These are phyloP conservation scores for Carex pumila DNA, from an alignment of 176 grass and related monocot genomes.

Conservation along the genomic window DNA sequence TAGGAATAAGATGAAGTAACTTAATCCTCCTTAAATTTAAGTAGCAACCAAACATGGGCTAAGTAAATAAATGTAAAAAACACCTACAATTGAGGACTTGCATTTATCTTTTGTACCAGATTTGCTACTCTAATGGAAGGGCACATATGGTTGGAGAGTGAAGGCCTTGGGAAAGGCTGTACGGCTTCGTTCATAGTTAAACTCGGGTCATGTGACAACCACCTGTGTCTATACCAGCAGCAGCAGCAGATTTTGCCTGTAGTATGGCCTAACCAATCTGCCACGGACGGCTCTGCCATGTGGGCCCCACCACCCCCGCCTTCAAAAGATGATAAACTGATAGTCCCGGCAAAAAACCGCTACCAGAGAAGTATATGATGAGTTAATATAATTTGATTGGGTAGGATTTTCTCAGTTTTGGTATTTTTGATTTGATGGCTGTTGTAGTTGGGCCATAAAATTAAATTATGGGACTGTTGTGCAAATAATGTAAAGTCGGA, in stretches of 20 bases:
- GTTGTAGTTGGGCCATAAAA: conserved; percentile 13
- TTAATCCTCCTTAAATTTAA: too few relatives aligned
- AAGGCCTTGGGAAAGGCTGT: conserved; percentile 87
- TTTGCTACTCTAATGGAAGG: conserved; percentile 93
- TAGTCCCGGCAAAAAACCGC: conserved; percentile 36
- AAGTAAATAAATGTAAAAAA: too few relatives aligned
- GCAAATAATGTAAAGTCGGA: conserved; percentile 49
- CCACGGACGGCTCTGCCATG: neutral
- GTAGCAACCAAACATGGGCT: too few relatives aligned
- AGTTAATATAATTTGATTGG: conserved; percentile 10
- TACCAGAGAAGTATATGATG: conserved; percentile 81
- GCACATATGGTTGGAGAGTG: conserved; percentile 90
- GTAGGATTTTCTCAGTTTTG: conserved; percentile 31
- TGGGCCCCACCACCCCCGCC: conserved; percentile 17
- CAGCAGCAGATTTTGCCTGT: conserved; percentile 54
- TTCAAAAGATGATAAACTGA: conserved; percentile 31
- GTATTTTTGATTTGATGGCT: conserved; percentile 17
- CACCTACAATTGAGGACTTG: too few relatives aligned
- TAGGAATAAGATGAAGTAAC: too few relatives aligned
- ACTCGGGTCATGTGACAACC: conserved; percentile 56
- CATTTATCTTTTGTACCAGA: conserved; percentile 17
- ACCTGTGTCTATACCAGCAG: conserved; percentile 40
- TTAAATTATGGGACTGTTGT: conserved; percentile 29
- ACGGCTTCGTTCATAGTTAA: conserved; percentile 63
- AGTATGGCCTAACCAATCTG: conserved; percentile 28